Percentiles rank a stretch among this genome's conserved stretches.
phyloP scores from a whole-genome alignment of 768 basidiomycete genomes.

The Trametopsis cervina region DNA sequence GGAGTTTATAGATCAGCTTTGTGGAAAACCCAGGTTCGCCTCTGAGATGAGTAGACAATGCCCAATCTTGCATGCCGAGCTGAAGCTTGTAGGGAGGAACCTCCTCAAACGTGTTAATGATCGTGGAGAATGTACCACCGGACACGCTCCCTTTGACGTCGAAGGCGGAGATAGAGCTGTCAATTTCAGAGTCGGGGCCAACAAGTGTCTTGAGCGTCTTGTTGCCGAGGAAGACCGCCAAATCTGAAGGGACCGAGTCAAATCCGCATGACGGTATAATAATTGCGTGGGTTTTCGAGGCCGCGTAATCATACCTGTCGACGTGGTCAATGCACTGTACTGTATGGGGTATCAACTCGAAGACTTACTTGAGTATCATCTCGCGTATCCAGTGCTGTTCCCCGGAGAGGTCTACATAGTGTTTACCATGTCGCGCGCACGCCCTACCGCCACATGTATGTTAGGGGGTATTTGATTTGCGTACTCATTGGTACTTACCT shows the following conservation, averaged over 20 bases:
- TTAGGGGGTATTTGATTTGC: neutral
- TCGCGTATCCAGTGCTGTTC: constrained; percentile 61
- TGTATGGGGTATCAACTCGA: too few relatives aligned
- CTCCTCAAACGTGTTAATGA: constrained; percentile 27
- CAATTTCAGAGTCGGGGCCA: constrained; percentile 33
- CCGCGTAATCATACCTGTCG: constrained; percentile 61
- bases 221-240: constrained; percentile 60
- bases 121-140: constrained; percentile 52
- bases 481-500: constrained; percentile 30
- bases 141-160: constrained; percentile 43
- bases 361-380: constrained; percentile 52
- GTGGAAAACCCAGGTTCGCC: constrained; percentile 24
- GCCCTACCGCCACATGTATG: constrained; percentile 35
- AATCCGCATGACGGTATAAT: constrained; percentile 77
- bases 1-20: constrained; percentile 31
- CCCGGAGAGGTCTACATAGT: constrained; percentile 83
- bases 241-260: constrained; percentile 74
- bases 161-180: constrained; percentile 51
- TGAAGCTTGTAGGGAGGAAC: constrained; percentile 24
- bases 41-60: constrained; percentile 34
- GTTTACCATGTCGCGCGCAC: constrained; percentile 65
- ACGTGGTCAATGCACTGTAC: too few relatives aligned
- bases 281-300: constrained; percentile 61
- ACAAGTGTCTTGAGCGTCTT: constrained; percentile 52
- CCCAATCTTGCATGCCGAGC: constrained; percentile 29